A percentile compares a stretch with the other conserved stretches of the same genome.
phyloP scores from a whole-genome alignment of 164 flowering plant genomes.

The Pachysandra terminalis region DNA sequence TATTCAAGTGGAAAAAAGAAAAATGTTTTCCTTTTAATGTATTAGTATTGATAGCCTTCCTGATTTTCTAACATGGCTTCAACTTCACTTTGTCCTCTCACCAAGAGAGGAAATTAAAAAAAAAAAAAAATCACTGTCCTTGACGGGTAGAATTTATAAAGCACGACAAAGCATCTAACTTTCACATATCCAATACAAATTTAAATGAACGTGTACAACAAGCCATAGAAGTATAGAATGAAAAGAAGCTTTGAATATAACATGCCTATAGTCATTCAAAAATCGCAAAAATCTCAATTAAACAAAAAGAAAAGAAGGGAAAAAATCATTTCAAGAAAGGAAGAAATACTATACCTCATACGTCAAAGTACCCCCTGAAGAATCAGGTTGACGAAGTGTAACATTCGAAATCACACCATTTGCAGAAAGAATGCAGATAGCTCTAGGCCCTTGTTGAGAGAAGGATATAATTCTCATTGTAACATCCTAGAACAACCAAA shows the following conservation, averaged over 20 bases:
- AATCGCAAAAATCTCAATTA: neutral
- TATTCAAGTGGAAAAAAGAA: no score
- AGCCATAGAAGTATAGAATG: neutral
- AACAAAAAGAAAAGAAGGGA: neutral
- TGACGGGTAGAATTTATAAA: neutral
- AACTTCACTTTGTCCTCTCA: neutral
- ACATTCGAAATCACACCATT: slow-evolving; percentile 96
- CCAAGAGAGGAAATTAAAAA: no score
- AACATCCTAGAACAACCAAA: slow-evolving; percentile 63
- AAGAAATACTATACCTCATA: slow-evolving; percentile 69
- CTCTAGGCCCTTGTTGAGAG: slow-evolving; percentile 98
- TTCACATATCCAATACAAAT: neutral
- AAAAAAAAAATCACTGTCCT: no score
- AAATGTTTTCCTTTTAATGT: no score
- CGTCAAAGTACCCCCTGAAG: slow-evolving; percentile 95
- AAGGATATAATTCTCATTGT: slow-evolving; percentile 96
- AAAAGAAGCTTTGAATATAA: no score
- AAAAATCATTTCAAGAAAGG: neutral
- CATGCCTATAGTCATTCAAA: neutral
- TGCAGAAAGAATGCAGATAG: slow-evolving; percentile 94
- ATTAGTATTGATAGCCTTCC: neutral
- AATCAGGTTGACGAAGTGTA: slow-evolving; percentile 96
- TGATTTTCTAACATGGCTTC: neutral
- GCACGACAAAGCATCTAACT: neutral
- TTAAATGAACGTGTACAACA: neutral